Evolutionary conservation across 2,329 filamentous ascomycete species (phyloP), one percentile per base, ranked within the genome.

Genomic region (Cladosporium sp.): DNA sequence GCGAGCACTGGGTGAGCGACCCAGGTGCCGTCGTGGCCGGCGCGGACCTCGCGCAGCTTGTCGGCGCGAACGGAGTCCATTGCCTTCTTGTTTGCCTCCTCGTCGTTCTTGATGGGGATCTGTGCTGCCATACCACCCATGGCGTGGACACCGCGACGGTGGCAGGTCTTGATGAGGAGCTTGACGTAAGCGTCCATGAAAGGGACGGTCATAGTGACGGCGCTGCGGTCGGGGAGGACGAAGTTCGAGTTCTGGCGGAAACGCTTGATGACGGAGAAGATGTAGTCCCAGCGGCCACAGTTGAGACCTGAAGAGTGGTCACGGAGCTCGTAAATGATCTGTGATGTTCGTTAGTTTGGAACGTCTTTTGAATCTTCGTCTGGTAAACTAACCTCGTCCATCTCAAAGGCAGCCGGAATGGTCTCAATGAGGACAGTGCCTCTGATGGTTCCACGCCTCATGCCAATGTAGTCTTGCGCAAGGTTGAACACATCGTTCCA

Each of bases 401-500:
- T 99, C 80, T 99, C 93, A 66, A 99, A 99, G 13, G 92, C 93
- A 37, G 93, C 93, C 38, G 92, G 81, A 70, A 99, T 97, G 51
- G 93, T 97, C 81, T 99, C 93, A 66, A 99, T 97, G 62, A 99
- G 77, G 34, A 97, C 92, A 3, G 93, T 99, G 56, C 82, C 93
- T 62, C 93, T 87, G 72, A 97, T 95, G 49, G 90, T 97, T 50
- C 93, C 93, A 54, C 93, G 83, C 50, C 82, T 82, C 75, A 99
- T 86, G 61, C 88, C 88, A 66, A 96, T 83, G 74, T 87, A 90
- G 75, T 99, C 93, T 74, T 99, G 93, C 11, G 84, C 85, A 24
- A 96, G 78, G 78, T 96, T 96, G 83, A 97, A 97, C 54, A 82
- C 92, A 67, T 99, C 93, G 70, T 99, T 97, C 93, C 93, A 99